A percentile compares a stretch with the other conserved stretches of the same genome.
Evolutionary conservation across 345 rosid genomes (phyloP).

Genomic region (Salix suchowensis): DNA sequence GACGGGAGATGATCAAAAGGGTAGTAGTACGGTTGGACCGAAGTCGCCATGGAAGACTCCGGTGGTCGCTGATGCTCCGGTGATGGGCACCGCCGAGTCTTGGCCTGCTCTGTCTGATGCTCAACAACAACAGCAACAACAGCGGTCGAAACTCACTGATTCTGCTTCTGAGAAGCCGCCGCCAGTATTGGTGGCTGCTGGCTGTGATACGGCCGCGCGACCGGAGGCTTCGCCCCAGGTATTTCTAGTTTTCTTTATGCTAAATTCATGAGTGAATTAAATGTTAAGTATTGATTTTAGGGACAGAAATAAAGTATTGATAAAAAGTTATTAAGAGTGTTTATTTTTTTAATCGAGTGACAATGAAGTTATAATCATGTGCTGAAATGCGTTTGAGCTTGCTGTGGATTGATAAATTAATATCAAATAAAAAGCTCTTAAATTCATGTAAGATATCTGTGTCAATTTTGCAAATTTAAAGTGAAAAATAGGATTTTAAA

Average conservation of each 20-base stretch:
- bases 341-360: neutral
- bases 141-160: constrained; percentile 35
- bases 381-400: neutral
- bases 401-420: neutral
- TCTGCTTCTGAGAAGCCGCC: constrained; percentile 2
- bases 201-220: neutral
- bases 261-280: neutral
- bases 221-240: neutral
- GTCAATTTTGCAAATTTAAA: neutral
- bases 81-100: constrained; percentile 58
- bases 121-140: constrained; percentile 48
- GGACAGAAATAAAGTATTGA: neutral
- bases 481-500: neutral
- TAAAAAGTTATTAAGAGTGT: neutral
- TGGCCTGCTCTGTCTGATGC: constrained; percentile 89
- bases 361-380: neutral
- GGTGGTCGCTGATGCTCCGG: constrained; percentile 49
- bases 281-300: neutral
- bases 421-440: neutral
- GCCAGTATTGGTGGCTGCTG: neutral
- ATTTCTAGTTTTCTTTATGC: neutral
- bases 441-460: neutral
- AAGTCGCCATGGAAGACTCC: constrained; percentile 88
- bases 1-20: constrained; percentile 47
- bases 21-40: constrained; percentile 15